A percentile compares a stretch with the other conserved stretches of the same genome.
Evolutionary conservation across 129 eudicot species (phyloP).

Genomic region (Pseudognaphalium luteoalbum): DNA sequence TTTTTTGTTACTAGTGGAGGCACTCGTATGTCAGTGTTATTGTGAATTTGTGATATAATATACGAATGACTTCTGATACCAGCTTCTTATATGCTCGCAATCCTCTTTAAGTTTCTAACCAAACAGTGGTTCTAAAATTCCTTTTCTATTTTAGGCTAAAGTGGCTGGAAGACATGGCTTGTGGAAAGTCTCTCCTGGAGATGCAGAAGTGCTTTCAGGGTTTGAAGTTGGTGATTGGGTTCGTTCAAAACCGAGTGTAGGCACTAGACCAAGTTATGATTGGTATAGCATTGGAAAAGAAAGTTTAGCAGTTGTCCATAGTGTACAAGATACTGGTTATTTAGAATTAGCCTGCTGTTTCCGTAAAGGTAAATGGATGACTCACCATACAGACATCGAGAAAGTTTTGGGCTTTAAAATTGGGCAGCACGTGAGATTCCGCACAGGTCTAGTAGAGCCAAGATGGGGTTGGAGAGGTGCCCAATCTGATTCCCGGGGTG

Average conservation of each 20-base stretch:
- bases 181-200: slow-evolving; percentile 98
- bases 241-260: slow-evolving; percentile 82
- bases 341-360: slow-evolving; percentile 89
- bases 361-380: slow-evolving; percentile 74
- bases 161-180: slow-evolving; percentile 76
- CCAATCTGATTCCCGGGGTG: slow-evolving; percentile 65
- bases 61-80: background rate
- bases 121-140: background rate
- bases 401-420: slow-evolving; percentile 71
- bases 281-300: slow-evolving; percentile 92
- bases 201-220: slow-evolving; percentile 85
- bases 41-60: background rate
- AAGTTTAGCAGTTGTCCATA: slow-evolving; percentile 84
- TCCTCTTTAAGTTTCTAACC: background rate
- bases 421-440: slow-evolving; percentile 82
- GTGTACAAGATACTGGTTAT: slow-evolving; percentile 88
- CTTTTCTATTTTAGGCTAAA: slow-evolving; percentile 55
- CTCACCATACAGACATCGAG: slow-evolving; percentile 81
- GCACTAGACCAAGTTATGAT: slow-evolving; percentile 92
- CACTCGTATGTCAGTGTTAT: background rate
- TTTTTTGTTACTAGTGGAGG: background rate
- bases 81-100: background rate
- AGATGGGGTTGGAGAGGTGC: slow-evolving; percentile 99
- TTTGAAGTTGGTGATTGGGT: slow-evolving; percentile 99
- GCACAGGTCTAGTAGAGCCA: slow-evolving; percentile 76